A percentile compares a stretch with the other conserved stretches of the same genome.
These are phyloP conservation scores for Ceratocystis eucalypticola DNA, from an alignment of 2,329 filamentous ascomycete genomes.

Conservation along the genomic window DNA sequence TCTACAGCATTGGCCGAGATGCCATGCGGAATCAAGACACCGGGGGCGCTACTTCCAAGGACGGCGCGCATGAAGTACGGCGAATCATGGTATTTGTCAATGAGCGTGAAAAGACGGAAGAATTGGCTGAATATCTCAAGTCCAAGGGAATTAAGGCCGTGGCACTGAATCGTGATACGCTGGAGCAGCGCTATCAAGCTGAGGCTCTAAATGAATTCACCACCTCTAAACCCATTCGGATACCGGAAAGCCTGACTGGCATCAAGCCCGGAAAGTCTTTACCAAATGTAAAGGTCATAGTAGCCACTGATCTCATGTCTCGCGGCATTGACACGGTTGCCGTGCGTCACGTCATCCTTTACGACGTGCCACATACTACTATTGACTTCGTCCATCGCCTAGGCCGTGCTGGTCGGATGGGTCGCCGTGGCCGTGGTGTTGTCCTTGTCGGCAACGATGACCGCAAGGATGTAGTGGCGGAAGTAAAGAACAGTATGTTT, in stretches of 20 bases:
- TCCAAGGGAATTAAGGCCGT: slow-evolving; percentile 81
- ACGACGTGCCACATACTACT: slow-evolving; percentile 93
- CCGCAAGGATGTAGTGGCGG: slow-evolving; percentile 75
- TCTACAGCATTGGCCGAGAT: slow-evolving; percentile 84
- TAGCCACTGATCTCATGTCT: slow-evolving; percentile 86
- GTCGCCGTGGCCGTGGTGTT: slow-evolving; percentile 72
- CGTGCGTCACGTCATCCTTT: slow-evolving; percentile 81
- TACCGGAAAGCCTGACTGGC: slow-evolving; percentile 29
- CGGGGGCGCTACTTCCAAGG: slow-evolving; percentile 23
- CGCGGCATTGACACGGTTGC: slow-evolving; percentile 88
- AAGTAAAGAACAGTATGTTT: slow-evolving; percentile 83
- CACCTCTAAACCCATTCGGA: slow-evolving; percentile 29
- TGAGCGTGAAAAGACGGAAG: slow-evolving; percentile 75
- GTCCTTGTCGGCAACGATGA: slow-evolving; percentile 85
- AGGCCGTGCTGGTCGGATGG: slow-evolving; percentile 85
- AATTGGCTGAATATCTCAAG: slow-evolving; percentile 64
- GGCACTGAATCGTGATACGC: slow-evolving; percentile 72
- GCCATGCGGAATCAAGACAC: slow-evolving; percentile 43
- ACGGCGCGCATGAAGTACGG: slow-evolving; percentile 47
- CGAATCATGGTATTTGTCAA: slow-evolving; percentile 94
- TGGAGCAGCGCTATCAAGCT: slow-evolving; percentile 54
- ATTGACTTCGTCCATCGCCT: slow-evolving; percentile 97
- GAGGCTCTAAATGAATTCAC: slow-evolving; percentile 70
- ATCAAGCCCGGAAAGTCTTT: slow-evolving; percentile 38
- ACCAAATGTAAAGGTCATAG: slow-evolving; percentile 73